These are phyloP conservation scores for Fusarium staphyleae DNA, from an alignment of 2,329 filamentous ascomycete genomes.

Conservation along the genomic window DNA sequence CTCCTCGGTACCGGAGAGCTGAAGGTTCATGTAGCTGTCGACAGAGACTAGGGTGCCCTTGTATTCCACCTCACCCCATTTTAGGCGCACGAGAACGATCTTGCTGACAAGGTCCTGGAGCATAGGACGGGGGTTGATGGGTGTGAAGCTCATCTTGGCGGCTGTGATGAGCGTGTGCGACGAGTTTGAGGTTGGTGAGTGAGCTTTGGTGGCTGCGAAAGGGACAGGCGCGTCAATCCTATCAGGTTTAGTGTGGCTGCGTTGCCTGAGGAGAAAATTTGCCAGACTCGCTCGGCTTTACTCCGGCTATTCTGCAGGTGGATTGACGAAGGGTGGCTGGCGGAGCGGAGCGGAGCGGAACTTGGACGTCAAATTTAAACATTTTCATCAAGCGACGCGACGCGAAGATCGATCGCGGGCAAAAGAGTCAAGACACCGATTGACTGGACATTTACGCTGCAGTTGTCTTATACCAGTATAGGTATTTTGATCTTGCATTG, in stretches of 20 bases:
- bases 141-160: constrained; percentile 69
- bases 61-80: constrained; percentile 99
- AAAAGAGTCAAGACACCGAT: neutral
- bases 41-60: constrained; percentile 90
- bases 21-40: constrained; percentile 99
- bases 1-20: constrained; percentile 89
- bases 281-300: constrained; percentile 12
- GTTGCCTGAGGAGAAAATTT: constrained; percentile 37
- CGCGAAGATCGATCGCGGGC: neutral
- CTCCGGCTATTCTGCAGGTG: constrained; percentile 15
- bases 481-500: no score
- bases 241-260: constrained; percentile 22
- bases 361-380: neutral
- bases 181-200: constrained; percentile 30
- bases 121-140: constrained; percentile 95
- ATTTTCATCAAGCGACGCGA: neutral
- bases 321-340: neutral
- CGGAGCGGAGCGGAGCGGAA: constrained; percentile 9
- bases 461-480: no score
- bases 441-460: no score
- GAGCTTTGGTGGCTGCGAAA: constrained; percentile 35
- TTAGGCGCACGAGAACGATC: constrained; percentile 88
- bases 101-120: constrained; percentile 93
- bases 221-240: constrained; percentile 27
- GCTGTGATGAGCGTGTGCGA: constrained; percentile 26